phyloP scores from a whole-genome alignment of 768 basidiomycete genomes.

The Termitomyces sp. region DNA sequence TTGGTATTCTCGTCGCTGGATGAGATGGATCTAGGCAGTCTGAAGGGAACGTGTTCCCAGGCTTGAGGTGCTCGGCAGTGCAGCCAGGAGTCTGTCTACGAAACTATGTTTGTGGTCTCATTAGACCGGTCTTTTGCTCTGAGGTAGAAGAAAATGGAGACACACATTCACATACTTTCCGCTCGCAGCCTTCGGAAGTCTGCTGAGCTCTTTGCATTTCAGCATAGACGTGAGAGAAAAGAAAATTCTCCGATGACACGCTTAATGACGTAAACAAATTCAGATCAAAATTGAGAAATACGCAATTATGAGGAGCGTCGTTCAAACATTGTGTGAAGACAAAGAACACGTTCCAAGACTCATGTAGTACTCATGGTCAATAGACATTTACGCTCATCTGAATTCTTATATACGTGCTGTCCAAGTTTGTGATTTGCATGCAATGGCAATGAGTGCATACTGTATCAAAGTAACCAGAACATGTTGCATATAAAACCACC shows the following conservation, averaged over 20 bases:
- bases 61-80: conserved; percentile 11
- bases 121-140: background rate
- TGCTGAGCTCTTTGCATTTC: conserved; percentile 27
- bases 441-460: conserved; percentile 21
- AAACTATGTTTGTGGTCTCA: conserved; percentile 23
- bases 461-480: conserved; percentile 17
- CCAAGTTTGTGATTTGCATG: conserved; percentile 12
- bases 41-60: background rate
- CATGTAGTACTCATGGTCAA: background rate
- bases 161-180: conserved; percentile 31
- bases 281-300: no score
- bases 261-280: background rate
- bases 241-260: background rate
- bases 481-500: conserved; percentile 31
- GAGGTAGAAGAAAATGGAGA: background rate
- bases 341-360: background rate
- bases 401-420: conserved; percentile 5
- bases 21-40: conserved; percentile 24
- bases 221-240: conserved; percentile 8
- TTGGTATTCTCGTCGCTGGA: conserved; percentile 11
- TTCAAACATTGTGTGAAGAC: background rate
- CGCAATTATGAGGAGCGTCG: no score
- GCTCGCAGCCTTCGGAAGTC: conserved; percentile 23
- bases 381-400: background rate
- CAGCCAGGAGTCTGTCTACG: conserved; percentile 36